A percentile compares a stretch with the other conserved stretches of the same genome.
These are phyloP conservation scores for Acacia confusa DNA, from an alignment of 306 rosid genomes.

Conservation along the genomic window DNA sequence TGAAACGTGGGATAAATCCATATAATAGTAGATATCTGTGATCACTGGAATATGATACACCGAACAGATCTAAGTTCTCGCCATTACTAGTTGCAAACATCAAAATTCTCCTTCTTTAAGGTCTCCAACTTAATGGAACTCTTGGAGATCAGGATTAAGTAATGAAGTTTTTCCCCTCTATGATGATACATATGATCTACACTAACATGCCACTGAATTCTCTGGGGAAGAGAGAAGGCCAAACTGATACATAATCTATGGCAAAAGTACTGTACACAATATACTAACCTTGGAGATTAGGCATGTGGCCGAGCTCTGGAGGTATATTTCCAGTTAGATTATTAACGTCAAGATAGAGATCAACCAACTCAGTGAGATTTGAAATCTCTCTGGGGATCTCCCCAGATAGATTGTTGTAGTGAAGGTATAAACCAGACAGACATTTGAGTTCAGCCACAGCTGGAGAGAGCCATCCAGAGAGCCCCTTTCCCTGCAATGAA, in stretches of 20 bases:
- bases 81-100: background rate
- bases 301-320: slow-evolving; percentile 58
- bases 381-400: slow-evolving; percentile 78
- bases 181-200: background rate
- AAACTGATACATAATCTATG: background rate
- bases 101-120: background rate
- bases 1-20: slow-evolving; percentile 13
- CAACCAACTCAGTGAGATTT: slow-evolving; percentile 64
- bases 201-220: background rate
- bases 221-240: background rate
- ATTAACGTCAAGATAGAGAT: slow-evolving; percentile 87
- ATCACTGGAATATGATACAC: slow-evolving; percentile 1
- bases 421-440: slow-evolving; percentile 81
- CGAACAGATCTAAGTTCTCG: background rate
- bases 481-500: slow-evolving; percentile 86
- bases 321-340: slow-evolving; percentile 75
- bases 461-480: slow-evolving; percentile 76
- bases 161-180: background rate
- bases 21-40: background rate
- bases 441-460: slow-evolving; percentile 72
- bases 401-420: slow-evolving; percentile 79
- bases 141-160: background rate
- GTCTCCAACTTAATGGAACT: slow-evolving; percentile 1
- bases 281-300: slow-evolving; percentile 78
- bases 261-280: background rate